Conservation (phyloP, 768 basidiomycete species). For the Lactifluus pinguis region DNA sequence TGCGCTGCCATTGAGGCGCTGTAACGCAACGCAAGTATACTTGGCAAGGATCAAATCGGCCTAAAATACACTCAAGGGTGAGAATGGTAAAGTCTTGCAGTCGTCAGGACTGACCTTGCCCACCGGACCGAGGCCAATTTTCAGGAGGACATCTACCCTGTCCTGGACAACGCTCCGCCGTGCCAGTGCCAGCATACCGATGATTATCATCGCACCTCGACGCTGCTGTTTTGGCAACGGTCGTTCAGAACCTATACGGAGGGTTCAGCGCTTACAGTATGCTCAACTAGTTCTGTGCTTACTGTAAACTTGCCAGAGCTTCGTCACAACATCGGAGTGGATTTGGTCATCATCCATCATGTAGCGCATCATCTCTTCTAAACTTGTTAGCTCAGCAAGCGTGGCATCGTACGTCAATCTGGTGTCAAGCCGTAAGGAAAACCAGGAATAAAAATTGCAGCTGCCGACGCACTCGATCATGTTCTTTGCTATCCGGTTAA, state of each 20-base stretch:
- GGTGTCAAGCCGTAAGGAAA: background rate
- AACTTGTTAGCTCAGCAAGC: conserved; percentile 86
- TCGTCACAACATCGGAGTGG: conserved; percentile 75
- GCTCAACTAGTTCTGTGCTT: conserved; percentile 25
- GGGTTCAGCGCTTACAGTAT: background rate
- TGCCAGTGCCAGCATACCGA: conserved; percentile 95
- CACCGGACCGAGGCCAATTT: conserved; percentile 73
- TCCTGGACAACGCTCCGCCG: conserved; percentile 70
- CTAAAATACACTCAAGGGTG: conserved; percentile 31
- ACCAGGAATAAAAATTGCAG: background rate
- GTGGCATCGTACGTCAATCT: conserved; percentile 90
- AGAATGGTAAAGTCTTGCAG: background rate
- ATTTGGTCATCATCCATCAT: conserved; percentile 90
- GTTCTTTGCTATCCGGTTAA: conserved; percentile 90
- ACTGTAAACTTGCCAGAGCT: conserved; percentile 97
- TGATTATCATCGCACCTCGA: conserved; percentile 89
- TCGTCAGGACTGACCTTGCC: conserved; percentile 53
- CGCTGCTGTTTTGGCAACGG: conserved; percentile 75
- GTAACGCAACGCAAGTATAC: conserved; percentile 90
- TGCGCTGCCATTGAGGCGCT: conserved; percentile 84
- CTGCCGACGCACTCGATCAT: conserved; percentile 74
- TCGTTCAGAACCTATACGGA: conserved; percentile 53
- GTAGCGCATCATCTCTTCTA: conserved; percentile 94
- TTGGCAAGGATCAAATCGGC: conserved; percentile 81
- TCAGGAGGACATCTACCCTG: conserved; percentile 74